Evolutionary conservation across 1,284 basidiomycete genomes (phyloP).

Genomic region (Ganoderma resinaceum): DNA sequence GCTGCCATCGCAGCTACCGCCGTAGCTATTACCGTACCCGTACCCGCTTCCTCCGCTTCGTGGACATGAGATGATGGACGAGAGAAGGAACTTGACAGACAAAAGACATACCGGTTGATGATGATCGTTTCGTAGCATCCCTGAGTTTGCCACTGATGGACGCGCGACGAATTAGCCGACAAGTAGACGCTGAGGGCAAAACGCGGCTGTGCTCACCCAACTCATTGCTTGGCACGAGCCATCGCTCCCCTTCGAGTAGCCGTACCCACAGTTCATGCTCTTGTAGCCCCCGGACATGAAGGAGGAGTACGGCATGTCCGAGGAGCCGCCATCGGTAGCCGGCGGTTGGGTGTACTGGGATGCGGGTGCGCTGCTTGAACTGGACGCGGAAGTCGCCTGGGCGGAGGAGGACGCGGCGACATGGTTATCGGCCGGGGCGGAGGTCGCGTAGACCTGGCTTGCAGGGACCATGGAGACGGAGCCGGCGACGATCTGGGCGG

Average conservation of each 20-base stretch:
- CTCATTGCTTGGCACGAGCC: conserved; percentile 59
- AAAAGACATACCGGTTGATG: conserved; percentile 53
- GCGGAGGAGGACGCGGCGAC: conserved; percentile 23
- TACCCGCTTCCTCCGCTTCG: conserved; percentile 25
- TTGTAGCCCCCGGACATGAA: conserved; percentile 68
- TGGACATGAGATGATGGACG: conserved; percentile 4
- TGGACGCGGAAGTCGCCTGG: conserved; percentile 22
- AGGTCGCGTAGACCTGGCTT: conserved; percentile 27
- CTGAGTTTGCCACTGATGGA: conserved; percentile 45
- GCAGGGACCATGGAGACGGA: conserved; percentile 57
- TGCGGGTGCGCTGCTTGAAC: conserved; percentile 38
- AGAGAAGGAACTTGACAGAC: not conserved
- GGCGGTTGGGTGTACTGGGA: conserved; percentile 53
- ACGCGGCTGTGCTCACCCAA: conserved; percentile 58
- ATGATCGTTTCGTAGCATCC: conserved; percentile 74
- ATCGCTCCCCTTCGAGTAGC: conserved; percentile 60
- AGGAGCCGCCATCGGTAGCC: conserved; percentile 47
- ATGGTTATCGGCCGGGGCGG: conserved; percentile 28
- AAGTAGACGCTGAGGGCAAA: not conserved
- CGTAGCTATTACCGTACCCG: conserved; percentile 32
- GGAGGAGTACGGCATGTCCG: conserved; percentile 61
- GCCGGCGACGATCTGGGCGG: conserved; percentile 60
- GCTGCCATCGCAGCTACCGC: conserved; percentile 32
- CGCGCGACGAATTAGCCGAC: conserved; percentile 8
- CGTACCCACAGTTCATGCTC: conserved; percentile 71